phyloP scores from a whole-genome alignment of 805 yeast genomes.

The Candida hungchunana region DNA sequence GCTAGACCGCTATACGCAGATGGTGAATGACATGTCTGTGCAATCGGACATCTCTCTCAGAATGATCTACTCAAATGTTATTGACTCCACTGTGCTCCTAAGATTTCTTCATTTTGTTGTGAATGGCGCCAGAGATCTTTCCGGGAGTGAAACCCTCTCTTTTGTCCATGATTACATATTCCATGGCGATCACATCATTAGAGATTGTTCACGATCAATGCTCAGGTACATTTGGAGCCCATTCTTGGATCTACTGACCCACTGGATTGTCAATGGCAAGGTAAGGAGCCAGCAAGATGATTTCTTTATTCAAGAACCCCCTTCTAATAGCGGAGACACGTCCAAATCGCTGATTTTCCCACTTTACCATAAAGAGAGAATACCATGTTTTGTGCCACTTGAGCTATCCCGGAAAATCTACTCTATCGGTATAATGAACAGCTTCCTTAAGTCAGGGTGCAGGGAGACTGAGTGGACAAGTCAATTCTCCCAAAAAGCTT shows the following conservation, averaged over 20 bases:
- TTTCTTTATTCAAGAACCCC: conserved; percentile 37
- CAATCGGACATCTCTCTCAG: conserved; percentile 29
- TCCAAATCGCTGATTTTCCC: conserved; percentile 1
- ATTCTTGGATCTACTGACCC: conserved; percentile 52
- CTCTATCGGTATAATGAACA: conserved; percentile 68
- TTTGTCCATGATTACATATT: conserved; percentile 44
- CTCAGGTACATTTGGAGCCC: conserved; percentile 49
- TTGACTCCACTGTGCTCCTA: conserved; percentile 49
- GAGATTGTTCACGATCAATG: conserved; percentile 38
- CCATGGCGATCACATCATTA: conserved; percentile 61
- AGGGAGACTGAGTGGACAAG: conserved; percentile 64
- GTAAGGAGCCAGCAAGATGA: conserved; percentile 51
- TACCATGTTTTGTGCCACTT: conserved; percentile 43
- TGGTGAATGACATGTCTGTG: conserved; percentile 42
- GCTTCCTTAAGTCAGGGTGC: conserved; percentile 62
- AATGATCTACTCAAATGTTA: conserved; percentile 33
- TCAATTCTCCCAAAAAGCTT: conserved; percentile 18
- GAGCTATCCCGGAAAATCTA: conserved; percentile 42
- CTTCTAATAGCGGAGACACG: background rate
- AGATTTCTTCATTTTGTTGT: conserved; percentile 50
- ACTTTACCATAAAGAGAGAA: conserved; percentile 25
- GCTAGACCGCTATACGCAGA: conserved; percentile 38
- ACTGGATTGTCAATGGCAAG: conserved; percentile 71
- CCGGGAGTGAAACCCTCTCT: conserved; percentile 52
- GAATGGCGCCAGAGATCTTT: conserved; percentile 28